These are phyloP conservation scores for Cyathus striatus DNA, from an alignment of 768 basidiomycete species.

Conservation along the genomic window DNA sequence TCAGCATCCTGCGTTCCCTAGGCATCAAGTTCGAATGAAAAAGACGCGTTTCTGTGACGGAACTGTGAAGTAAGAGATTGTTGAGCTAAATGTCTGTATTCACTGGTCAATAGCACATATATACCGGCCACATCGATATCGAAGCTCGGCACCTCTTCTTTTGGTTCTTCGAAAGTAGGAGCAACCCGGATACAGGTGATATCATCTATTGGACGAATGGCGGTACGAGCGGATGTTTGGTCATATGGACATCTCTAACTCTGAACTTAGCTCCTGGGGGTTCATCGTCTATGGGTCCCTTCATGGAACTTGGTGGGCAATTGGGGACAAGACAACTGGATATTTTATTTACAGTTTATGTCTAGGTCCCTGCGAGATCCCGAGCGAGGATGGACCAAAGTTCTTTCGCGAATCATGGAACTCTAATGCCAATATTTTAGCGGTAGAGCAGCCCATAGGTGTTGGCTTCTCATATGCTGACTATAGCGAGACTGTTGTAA, in stretches of 20 bases:
- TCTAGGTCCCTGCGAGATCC: conserved; percentile 67
- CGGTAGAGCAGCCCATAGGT: conserved; percentile 59
- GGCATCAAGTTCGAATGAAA: conserved; percentile 35
- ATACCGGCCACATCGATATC: conserved; percentile 44
- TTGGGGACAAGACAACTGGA: no score
- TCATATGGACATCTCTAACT: not conserved
- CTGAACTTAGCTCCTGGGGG: conserved; percentile 31
- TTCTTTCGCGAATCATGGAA: conserved; percentile 66
- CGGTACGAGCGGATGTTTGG: no score
- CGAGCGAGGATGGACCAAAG: conserved; percentile 41
- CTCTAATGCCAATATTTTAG: conserved; percentile 58
- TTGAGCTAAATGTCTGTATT: not conserved
- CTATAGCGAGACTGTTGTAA: conserved; percentile 54
- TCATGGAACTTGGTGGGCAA: conserved; percentile 59
- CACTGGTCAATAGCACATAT: conserved; percentile 16
- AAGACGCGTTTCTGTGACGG: conserved; percentile 31
- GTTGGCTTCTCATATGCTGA: conserved; percentile 64
- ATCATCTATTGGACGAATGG: conserved; percentile 1
- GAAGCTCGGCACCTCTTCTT: conserved; percentile 45
- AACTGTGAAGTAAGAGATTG: conserved; percentile 30
- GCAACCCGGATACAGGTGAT: not conserved
- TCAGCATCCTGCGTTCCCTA: conserved; percentile 38
- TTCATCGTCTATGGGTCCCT: conserved; percentile 49
- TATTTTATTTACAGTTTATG: not conserved
- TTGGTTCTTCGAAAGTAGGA: conserved; percentile 28